Conservation (phyloP, 2,329 filamentous ascomycete species). For the Penicillium frequentans region DNA sequence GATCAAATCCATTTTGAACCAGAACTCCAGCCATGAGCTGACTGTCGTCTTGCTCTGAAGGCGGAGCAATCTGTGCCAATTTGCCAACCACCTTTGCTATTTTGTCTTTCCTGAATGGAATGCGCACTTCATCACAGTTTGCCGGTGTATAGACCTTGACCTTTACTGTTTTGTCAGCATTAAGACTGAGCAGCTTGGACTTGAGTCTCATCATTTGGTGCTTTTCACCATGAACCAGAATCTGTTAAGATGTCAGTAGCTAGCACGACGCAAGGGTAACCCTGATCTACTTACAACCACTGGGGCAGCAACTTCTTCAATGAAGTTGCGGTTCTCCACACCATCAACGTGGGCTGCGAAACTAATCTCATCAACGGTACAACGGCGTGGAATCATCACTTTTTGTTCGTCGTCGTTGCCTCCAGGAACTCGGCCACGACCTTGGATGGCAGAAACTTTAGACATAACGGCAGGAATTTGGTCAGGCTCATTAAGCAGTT, state of each 20-base stretch:
- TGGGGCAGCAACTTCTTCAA: conserved; percentile 87
- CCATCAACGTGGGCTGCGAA: conserved; percentile 98
- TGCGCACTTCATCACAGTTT: conserved; percentile 92
- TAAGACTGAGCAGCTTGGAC: conserved; percentile 90
- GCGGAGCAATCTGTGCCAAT: conserved; percentile 77
- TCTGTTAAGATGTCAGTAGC: conserved; percentile 52
- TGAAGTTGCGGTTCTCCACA: conserved; percentile 92
- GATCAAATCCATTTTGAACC: conserved; percentile 96
- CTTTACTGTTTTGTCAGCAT: conserved; percentile 75
- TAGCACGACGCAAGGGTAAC: not conserved
- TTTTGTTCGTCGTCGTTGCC: conserved; percentile 72
- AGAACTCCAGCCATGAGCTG: conserved; percentile 83
- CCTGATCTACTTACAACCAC: conserved; percentile 71
- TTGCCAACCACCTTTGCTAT: conserved; percentile 94
- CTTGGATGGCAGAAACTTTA: conserved; percentile 52
- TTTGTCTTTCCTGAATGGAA: conserved; percentile 95
- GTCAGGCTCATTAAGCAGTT: conserved; percentile 92
- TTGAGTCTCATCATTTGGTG: conserved; percentile 98
- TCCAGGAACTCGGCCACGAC: conserved; percentile 62
- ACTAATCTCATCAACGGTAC: conserved; percentile 89
- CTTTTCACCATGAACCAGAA: conserved; percentile 94
- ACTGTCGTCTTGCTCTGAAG: conserved; percentile 49
- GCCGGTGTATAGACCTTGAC: conserved; percentile 91
- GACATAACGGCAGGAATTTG: conserved; percentile 94
- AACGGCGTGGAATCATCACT: conserved; percentile 86